A percentile compares a stretch with the other conserved stretches of the same genome.
Evolutionary conservation across 2,329 filamentous ascomycete species (phyloP).

Genomic region (Cladosporium sp.): DNA sequence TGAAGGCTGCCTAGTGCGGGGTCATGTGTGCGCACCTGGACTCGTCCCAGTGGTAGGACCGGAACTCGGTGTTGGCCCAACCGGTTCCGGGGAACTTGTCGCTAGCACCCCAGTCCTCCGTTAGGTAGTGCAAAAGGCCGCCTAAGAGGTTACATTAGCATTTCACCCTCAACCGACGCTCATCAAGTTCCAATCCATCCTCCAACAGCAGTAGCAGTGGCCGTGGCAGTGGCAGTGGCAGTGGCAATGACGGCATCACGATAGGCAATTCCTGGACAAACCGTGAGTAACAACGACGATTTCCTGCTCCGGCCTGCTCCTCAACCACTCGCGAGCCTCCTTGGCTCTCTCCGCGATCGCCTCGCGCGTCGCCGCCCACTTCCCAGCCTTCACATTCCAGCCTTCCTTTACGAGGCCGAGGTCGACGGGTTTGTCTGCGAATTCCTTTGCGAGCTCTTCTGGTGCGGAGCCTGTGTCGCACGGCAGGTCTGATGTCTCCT

Average conservation of each 20-base stretch:
- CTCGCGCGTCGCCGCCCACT: constrained; percentile 40
- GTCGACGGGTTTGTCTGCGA: constrained; percentile 56
- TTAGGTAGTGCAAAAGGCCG: constrained; percentile 77
- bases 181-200: no score
- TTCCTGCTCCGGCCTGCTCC: constrained; percentile 51
- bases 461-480: constrained; percentile 67
- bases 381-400: constrained; percentile 64
- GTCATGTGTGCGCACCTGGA: neutral
- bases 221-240: neutral
- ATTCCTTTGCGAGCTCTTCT: constrained; percentile 53
- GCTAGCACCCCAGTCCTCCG: constrained; percentile 67
- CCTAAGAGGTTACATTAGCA: constrained; percentile 10
- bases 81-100: constrained; percentile 53
- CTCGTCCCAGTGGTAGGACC: constrained; percentile 56
- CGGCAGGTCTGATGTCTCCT: constrained; percentile 68
- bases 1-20: neutral
- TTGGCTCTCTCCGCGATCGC: constrained; percentile 57
- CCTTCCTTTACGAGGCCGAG: constrained; percentile 48
- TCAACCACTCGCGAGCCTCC: constrained; percentile 55
- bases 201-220: neutral
- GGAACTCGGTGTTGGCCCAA: constrained; percentile 68
- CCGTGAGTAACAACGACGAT: constrained; percentile 77
- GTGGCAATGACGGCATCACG: neutral
- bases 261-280: neutral
- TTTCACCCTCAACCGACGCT: neutral